These are phyloP conservation scores for Salix brachista DNA, from an alignment of 345 rosid genomes.

Conservation along the genomic window DNA sequence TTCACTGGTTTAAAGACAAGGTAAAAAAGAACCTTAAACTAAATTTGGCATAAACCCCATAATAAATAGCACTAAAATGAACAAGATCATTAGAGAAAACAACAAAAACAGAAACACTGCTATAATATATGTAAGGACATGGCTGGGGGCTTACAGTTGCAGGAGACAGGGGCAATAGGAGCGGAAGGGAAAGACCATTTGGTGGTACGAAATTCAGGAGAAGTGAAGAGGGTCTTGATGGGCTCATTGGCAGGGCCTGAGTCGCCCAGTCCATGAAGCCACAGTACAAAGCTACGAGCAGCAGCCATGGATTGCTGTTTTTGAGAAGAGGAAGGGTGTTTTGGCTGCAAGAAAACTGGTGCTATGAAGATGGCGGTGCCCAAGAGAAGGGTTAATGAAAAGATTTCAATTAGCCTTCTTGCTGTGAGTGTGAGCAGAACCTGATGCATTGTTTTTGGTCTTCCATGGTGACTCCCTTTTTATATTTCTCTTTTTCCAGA, in stretches of 20 bases:
- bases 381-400: conserved; percentile 10
- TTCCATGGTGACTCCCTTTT: neutral
- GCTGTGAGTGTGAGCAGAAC: neutral
- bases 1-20: too few relatives aligned
- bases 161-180: conserved; percentile 61
- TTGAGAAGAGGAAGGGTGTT: conserved; percentile 22
- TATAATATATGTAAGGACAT: neutral
- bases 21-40: neutral
- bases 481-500: neutral
- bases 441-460: neutral
- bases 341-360: conserved; percentile 19
- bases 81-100: neutral
- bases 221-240: conserved; percentile 60
- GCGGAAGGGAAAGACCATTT: conserved; percentile 89
- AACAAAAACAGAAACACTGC: neutral
- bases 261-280: conserved; percentile 90
- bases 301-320: conserved; percentile 32
- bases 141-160: conserved; percentile 46
- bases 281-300: conserved; percentile 54
- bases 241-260: conserved; percentile 91
- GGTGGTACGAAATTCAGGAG: conserved; percentile 51
- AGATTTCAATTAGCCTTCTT: neutral
- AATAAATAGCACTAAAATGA: neutral
- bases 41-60: too few relatives aligned
- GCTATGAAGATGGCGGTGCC: conserved; percentile 35